phyloP scores from a whole-genome alignment of 176 grass and related monocot genomes.

The Aegilops sharonensis region DNA sequence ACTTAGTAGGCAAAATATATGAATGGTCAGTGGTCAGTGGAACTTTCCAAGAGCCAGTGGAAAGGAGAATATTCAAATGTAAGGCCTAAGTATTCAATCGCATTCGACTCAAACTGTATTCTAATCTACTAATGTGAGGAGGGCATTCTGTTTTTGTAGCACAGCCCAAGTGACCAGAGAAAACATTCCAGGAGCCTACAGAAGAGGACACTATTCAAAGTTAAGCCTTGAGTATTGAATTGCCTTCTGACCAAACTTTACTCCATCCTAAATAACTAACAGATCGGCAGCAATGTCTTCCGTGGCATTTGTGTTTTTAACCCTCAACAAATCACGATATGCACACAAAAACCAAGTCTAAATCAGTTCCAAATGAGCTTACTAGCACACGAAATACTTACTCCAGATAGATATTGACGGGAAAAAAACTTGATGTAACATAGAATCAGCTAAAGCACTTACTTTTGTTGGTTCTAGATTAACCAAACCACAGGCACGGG shows the following conservation, averaged over 20 bases:
- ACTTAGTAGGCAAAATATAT: neutral
- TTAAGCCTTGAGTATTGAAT: neutral
- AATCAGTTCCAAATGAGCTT: neutral
- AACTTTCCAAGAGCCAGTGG: neutral
- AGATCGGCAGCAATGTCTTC: neutral
- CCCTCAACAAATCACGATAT: neutral
- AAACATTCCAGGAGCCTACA: neutral
- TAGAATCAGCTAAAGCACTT: constrained; percentile 18
- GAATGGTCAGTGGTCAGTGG: neutral
- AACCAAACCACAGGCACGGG: constrained; percentile 97
- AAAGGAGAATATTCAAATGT: neutral
- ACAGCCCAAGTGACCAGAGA: neutral
- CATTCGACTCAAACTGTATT: neutral
- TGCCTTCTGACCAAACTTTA: neutral
- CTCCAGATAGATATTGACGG: neutral
- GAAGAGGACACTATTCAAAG: neutral
- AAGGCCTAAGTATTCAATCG: neutral
- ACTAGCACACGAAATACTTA: neutral
- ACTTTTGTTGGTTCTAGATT: constrained; percentile 95
- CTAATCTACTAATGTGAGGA: neutral
- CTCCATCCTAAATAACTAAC: neutral
- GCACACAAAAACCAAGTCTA: neutral
- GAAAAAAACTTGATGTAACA: neutral
- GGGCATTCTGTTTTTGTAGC: neutral
- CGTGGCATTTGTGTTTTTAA: neutral